Conservation (phyloP, 225 moss, liverwort and hornwort genomes). For the Thuidium tamariscinum region DNA sequence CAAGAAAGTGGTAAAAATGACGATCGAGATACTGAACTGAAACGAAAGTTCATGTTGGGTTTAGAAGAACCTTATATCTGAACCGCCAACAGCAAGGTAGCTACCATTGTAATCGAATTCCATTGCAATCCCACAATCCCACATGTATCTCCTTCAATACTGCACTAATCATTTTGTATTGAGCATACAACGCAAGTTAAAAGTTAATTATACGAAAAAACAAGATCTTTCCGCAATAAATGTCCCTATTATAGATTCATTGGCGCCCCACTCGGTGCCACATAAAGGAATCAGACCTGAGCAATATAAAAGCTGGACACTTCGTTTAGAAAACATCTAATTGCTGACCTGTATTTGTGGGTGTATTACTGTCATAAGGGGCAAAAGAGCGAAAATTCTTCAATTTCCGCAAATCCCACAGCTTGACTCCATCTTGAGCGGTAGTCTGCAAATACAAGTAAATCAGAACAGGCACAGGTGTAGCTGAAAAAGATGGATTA, state of each 20-base stretch:
- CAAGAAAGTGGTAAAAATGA: not conserved
- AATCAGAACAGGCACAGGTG: not conserved
- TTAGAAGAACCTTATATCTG: slow-evolving; percentile 71
- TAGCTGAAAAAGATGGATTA: not conserved
- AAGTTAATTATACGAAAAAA: not conserved
- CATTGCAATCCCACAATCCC: slow-evolving; percentile 35
- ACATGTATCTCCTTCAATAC: not conserved
- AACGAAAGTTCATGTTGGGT: not conserved
- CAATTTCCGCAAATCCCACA: slow-evolving; percentile 95
- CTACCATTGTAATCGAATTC: slow-evolving; percentile 98
- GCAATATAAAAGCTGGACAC: not conserved
- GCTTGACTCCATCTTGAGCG: slow-evolving; percentile 86
- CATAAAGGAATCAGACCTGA: not conserved
- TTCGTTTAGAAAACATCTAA: not conserved
- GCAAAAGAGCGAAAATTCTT: slow-evolving; percentile 95
- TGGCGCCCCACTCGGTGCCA: not conserved
- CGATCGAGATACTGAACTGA: not conserved
- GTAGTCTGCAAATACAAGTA: slow-evolving; percentile 50
- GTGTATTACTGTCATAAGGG: slow-evolving; percentile 71
- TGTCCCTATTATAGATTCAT: not conserved
- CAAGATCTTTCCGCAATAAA: not conserved
- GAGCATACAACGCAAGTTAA: not conserved
- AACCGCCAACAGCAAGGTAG: slow-evolving; percentile 91
- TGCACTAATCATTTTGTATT: not conserved
- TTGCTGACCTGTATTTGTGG: slow-evolving; percentile 76